Evolutionary conservation across 805 yeast genomes (phyloP).

Genomic region (Cyberlindnera mississippiensis): DNA sequence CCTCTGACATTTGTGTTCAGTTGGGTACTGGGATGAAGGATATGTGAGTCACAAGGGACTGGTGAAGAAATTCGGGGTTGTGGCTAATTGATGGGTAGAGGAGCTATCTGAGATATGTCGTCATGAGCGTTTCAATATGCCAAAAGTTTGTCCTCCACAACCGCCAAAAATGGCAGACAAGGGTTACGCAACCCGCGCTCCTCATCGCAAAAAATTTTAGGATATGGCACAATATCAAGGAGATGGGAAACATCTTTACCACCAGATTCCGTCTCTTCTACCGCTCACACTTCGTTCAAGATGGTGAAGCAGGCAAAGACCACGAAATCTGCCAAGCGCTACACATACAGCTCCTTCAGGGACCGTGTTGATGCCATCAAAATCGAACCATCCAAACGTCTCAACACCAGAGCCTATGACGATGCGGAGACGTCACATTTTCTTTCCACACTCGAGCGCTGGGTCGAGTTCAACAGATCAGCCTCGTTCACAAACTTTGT

Average conservation of each 20-base stretch:
- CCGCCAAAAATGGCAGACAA: background rate
- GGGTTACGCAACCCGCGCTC: background rate
- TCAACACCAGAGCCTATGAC: conserved; percentile 59
- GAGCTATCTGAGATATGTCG: too few relatives aligned
- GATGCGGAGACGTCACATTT: conserved; percentile 77
- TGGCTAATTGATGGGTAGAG: too few relatives aligned
- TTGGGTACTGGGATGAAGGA: too few relatives aligned
- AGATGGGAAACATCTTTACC: too few relatives aligned
- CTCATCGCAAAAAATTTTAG: conserved; percentile 1
- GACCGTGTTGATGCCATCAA: conserved; percentile 80
- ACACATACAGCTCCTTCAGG: conserved; percentile 69
- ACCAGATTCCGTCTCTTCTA: background rate
- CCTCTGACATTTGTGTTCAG: too few relatives aligned
- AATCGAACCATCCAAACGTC: conserved; percentile 67
- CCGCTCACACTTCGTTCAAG: background rate
- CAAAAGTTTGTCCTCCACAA: conserved; percentile 1
- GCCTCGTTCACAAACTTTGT: conserved; percentile 63
- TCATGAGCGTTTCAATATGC: background rate
- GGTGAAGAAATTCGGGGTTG: too few relatives aligned
- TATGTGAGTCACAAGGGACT: too few relatives aligned
- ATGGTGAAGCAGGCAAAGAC: conserved; percentile 34
- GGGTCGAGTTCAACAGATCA: conserved; percentile 84
- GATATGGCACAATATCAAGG: too few relatives aligned
- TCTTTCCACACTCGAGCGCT: conserved; percentile 71
- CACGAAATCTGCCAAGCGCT: conserved; percentile 47